These are phyloP conservation scores for Boletus insuetus DNA, from an alignment of 768 basidiomycete species.

Conservation along the genomic window DNA sequence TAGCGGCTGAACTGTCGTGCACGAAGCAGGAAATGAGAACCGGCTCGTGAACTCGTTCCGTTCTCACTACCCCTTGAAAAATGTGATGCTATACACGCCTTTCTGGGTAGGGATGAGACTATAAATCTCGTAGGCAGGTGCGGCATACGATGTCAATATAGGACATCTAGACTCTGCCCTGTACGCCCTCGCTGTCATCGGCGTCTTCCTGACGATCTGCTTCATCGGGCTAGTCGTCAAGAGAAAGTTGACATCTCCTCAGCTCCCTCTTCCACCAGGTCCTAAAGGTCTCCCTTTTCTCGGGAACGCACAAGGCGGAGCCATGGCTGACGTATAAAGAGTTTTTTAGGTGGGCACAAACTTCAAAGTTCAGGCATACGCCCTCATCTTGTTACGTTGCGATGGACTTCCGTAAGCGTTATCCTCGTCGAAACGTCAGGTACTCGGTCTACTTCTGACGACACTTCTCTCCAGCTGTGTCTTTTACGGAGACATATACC, in stretches of 20 bases:
- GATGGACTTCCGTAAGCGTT: constrained; percentile 69
- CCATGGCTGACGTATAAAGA: constrained; percentile 33
- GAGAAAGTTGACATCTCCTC: constrained; percentile 12
- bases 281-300: constrained; percentile 28
- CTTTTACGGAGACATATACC: constrained; percentile 85
- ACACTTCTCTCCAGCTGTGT: constrained; percentile 54
- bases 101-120: neutral
- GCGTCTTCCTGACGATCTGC: constrained; percentile 1
- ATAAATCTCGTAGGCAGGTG: constrained; percentile 2
- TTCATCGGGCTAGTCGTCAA: neutral
- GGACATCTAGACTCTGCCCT: neutral
- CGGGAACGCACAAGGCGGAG: constrained; percentile 18
- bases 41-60: no score
- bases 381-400: constrained; percentile 69
- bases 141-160: constrained; percentile 3
- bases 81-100: no score
- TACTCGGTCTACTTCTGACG: neutral
- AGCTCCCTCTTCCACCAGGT: constrained; percentile 27
- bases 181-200: neutral
- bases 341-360: constrained; percentile 54
- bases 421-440: neutral
- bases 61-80: no score
- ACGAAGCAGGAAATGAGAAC: no score
- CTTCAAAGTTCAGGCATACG: constrained; percentile 83
- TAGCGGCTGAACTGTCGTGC: neutral